Evolutionary conservation across 2,329 filamentous ascomycete species (phyloP).

Genomic region (Penicillium brasilianum): DNA sequence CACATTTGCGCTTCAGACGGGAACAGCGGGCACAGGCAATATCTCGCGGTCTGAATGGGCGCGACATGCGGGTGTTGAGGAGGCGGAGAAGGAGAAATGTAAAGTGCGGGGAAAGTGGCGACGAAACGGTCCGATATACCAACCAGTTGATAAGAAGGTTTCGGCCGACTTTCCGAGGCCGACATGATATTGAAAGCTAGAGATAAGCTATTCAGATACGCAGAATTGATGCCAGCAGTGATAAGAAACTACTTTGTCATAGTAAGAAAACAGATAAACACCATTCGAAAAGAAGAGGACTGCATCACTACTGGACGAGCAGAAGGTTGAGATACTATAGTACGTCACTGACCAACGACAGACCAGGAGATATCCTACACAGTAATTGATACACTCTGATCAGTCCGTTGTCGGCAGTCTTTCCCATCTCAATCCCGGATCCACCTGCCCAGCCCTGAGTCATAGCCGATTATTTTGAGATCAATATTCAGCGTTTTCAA

Average conservation of each 20-base stretch:
- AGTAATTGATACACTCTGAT: background rate
- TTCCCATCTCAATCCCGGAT: constrained; percentile 33
- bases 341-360: background rate
- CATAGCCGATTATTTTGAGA: constrained; percentile 66
- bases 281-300: background rate
- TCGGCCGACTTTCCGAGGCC: constrained; percentile 15
- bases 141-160: constrained; percentile 27
- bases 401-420: background rate
- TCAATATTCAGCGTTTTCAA: constrained; percentile 69
- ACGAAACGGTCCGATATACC: constrained; percentile 1
- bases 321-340: background rate
- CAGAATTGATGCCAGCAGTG: background rate
- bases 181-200: background rate
- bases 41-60: constrained; percentile 30
- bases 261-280: background rate
- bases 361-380: background rate
- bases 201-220: background rate
- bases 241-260: background rate
- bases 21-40: constrained; percentile 37
- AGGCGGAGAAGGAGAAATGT: background rate
- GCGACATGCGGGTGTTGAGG: constrained; percentile 27
- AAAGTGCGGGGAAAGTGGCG: constrained; percentile 27
- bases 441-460: constrained; percentile 63
- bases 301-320: background rate
- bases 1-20: constrained; percentile 37